A percentile compares a stretch with the other conserved stretches of the same genome.
These are phyloP conservation scores for Talaromyces ruber DNA, from an alignment of 495 filamentous ascomycete genomes.

Conservation along the genomic window DNA sequence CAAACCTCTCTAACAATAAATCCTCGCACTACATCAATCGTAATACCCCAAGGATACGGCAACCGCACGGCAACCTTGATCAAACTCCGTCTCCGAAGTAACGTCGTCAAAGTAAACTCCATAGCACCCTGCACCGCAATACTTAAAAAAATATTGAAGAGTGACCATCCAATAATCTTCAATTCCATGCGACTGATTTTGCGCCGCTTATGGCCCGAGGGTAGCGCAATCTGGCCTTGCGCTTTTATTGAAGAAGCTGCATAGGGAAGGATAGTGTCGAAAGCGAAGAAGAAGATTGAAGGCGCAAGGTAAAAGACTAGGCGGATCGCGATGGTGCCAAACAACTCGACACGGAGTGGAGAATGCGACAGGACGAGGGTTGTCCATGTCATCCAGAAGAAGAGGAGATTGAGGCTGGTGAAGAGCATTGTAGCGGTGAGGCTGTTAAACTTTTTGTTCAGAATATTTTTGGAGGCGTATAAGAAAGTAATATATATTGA, in stretches of 20 bases:
- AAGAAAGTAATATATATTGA: background rate
- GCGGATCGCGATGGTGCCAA: slow-evolving; percentile 60
- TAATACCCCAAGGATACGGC: slow-evolving; percentile 54
- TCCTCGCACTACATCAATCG: slow-evolving; percentile 41
- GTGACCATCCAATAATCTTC: slow-evolving; percentile 41
- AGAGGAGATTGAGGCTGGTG: slow-evolving; percentile 73
- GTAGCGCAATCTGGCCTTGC: slow-evolving; percentile 55
- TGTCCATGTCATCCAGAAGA: slow-evolving; percentile 87
- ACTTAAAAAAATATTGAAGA: slow-evolving; percentile 59
- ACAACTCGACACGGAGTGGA: slow-evolving; percentile 66
- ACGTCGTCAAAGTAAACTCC: slow-evolving; percentile 44
- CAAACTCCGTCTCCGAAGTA: slow-evolving; percentile 43
- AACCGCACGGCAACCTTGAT: slow-evolving; percentile 48
- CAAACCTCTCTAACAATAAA: slow-evolving; percentile 48
- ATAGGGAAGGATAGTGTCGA: slow-evolving; percentile 63
- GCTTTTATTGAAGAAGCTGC: slow-evolving; percentile 60
- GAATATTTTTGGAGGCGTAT: background rate
- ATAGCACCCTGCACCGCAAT: slow-evolving; percentile 46
- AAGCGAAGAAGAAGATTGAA: slow-evolving; percentile 60
- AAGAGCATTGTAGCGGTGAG: slow-evolving; percentile 40
- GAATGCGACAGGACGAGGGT: slow-evolving; percentile 72
- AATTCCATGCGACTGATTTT: slow-evolving; percentile 22
- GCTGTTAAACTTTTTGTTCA: background rate
- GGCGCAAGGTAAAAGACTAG: slow-evolving; percentile 65
- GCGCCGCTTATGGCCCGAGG: slow-evolving; percentile 43